phyloP scores from a whole-genome alignment of 805 yeast genomes.

The Candida endomychidarum region DNA sequence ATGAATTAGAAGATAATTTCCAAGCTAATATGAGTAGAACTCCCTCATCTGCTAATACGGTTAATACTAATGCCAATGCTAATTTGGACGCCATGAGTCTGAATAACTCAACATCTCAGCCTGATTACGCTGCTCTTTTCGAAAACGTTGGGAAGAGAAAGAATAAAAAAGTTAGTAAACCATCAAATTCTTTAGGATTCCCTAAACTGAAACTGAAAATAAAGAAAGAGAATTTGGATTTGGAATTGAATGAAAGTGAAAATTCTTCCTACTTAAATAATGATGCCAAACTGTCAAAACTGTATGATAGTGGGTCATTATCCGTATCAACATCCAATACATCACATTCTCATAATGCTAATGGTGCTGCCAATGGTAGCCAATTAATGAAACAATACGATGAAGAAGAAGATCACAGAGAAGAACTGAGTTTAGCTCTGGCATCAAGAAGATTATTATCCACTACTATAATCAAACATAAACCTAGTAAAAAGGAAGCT shows the following conservation, averaged over 20 bases:
- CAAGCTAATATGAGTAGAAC: constrained; percentile 21
- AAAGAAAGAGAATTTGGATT: constrained; percentile 14
- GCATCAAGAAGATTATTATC: constrained; percentile 43
- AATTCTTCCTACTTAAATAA: constrained; percentile 6
- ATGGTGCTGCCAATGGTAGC: background rate
- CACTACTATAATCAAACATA: constrained; percentile 37
- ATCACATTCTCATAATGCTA: constrained; percentile 9
- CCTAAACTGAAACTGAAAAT: constrained; percentile 21
- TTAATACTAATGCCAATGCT: constrained; percentile 5
- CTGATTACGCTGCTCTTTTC: constrained; percentile 45
- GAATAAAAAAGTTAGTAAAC: constrained; percentile 25
- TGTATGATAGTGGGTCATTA: constrained; percentile 14
- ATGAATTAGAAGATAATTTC: constrained; percentile 5
- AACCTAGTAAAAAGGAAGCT: constrained; percentile 16
- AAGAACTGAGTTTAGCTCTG: constrained; percentile 24
- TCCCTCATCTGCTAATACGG: constrained; percentile 23
- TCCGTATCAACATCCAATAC: constrained; percentile 14
- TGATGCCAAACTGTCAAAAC: constrained; percentile 16
- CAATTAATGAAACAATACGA: background rate
- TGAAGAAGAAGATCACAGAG: constrained; percentile 1
- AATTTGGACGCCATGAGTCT: constrained; percentile 18
- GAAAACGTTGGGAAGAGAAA: constrained; percentile 44
- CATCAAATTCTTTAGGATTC: constrained; percentile 9
- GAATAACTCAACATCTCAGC: constrained; percentile 26
- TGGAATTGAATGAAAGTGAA: constrained; percentile 8